Evolutionary conservation across 2,329 filamentous ascomycete genomes (phyloP).

Genomic region (Colletotrichum falcatum): DNA sequence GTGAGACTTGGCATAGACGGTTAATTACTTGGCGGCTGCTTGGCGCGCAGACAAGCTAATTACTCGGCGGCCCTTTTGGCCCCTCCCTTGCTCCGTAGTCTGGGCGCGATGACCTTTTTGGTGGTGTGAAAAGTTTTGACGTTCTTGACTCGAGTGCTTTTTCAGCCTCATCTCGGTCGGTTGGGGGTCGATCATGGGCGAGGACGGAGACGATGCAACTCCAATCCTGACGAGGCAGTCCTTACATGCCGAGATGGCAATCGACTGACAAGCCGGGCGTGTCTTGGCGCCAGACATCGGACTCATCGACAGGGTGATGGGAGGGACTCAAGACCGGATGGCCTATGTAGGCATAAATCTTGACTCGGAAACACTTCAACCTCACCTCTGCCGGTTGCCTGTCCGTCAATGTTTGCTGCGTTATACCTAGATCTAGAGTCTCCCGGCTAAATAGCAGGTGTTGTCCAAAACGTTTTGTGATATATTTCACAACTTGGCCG

Average conservation of each 20-base stretch:
- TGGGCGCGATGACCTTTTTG: no score
- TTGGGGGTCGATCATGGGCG: slow-evolving; percentile 16
- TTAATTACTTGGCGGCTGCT: background rate
- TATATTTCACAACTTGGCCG: no score
- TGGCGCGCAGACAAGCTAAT: background rate
- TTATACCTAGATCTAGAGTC: background rate
- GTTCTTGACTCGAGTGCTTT: no score
- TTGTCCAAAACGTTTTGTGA: no score
- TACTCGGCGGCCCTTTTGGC: no score
- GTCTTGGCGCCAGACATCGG: background rate
- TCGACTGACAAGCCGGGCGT: background rate
- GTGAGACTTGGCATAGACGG: background rate
- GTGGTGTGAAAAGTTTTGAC: no score
- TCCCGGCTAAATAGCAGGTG: no score
- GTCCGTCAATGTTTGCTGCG: background rate
- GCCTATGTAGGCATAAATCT: background rate
- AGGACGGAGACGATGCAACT: slow-evolving; percentile 28
- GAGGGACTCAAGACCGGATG: no score
- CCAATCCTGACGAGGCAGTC: slow-evolving; percentile 13
- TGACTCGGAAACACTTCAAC: background rate
- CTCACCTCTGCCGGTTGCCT: background rate
- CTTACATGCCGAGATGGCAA: no score
- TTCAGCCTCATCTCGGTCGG: background rate
- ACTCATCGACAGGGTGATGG: background rate
- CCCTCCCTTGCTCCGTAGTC: no score